phyloP scores from a whole-genome alignment of 176 grass and related monocot genomes.

The Cocos nucifera region DNA sequence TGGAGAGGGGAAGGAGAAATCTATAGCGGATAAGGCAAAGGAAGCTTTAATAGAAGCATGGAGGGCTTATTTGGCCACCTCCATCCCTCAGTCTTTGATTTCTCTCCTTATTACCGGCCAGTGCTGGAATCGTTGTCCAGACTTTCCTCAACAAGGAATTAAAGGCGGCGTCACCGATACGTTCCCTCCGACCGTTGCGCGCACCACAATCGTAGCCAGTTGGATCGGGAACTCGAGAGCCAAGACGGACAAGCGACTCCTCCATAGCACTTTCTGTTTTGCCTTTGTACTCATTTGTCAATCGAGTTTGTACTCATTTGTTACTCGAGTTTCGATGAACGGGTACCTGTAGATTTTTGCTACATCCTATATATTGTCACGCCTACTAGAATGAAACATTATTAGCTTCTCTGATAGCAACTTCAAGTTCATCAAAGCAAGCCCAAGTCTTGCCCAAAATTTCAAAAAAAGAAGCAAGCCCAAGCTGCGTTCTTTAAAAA shows the following conservation, averaged over 20 bases:
- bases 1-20: slow-evolving; percentile 44
- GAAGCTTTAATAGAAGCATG: slow-evolving; percentile 83
- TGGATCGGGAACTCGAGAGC: slow-evolving; percentile 65
- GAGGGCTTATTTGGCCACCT: slow-evolving; percentile 67
- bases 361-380: too few species aligned
- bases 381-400: too few species aligned
- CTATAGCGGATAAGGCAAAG: slow-evolving; percentile 69
- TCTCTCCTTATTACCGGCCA: slow-evolving; percentile 77
- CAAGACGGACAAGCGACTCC: slow-evolving; percentile 34
- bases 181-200: slow-evolving; percentile 87
- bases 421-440: too few species aligned
- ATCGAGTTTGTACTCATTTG: too few species aligned
- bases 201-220: slow-evolving; percentile 71
- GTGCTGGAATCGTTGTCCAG: slow-evolving; percentile 75
- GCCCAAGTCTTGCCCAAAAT: too few species aligned
- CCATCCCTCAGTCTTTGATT: slow-evolving; percentile 76
- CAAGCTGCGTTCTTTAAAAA: too few species aligned
- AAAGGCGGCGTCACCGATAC: slow-evolving; percentile 86
- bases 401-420: too few species aligned
- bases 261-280: too few species aligned
- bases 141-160: slow-evolving; percentile 61
- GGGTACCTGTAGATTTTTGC: too few species aligned
- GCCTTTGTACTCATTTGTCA: too few species aligned
- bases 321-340: too few species aligned
- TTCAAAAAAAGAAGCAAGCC: too few species aligned